A percentile compares a stretch with the other conserved stretches of the same genome.
Evolutionary conservation across 352 stramenopile species (phyloP).

Genomic region (Phytopythium ostracodes): DNA sequence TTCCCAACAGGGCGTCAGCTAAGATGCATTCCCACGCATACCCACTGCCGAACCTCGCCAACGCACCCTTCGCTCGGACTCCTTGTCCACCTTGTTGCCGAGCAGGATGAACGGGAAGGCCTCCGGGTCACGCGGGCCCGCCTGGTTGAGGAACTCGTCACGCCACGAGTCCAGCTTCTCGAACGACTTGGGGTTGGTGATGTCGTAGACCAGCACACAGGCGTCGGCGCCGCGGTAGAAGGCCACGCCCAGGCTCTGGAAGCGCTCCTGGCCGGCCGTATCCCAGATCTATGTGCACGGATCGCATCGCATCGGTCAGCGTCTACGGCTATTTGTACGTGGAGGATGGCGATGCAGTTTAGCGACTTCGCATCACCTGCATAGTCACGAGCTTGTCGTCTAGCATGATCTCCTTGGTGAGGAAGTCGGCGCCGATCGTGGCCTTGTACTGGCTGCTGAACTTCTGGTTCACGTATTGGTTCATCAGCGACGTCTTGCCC

Average conservation of each 20-base stretch:
- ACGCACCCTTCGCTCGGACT: slow-evolving; percentile 68
- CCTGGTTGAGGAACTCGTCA: slow-evolving; percentile 96
- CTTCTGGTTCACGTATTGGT: slow-evolving; percentile 98
- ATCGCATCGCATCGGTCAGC: background rate
- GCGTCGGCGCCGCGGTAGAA: slow-evolving; percentile 99
- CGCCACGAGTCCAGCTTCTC: slow-evolving; percentile 98
- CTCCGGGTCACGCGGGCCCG: slow-evolving; percentile 85
- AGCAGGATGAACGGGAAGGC: slow-evolving; percentile 98
- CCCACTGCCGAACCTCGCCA: background rate
- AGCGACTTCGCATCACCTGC: slow-evolving; percentile 44
- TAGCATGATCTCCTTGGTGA: slow-evolving; percentile 96
- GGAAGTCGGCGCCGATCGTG: slow-evolving; percentile 99
- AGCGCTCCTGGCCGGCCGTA: slow-evolving; percentile 98
- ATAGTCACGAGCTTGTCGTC: slow-evolving; percentile 96
- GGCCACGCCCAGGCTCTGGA: slow-evolving; percentile 96
- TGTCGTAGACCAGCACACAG: slow-evolving; percentile 98
- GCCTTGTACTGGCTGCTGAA: slow-evolving; percentile 99
- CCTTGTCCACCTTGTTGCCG: slow-evolving; percentile 98
- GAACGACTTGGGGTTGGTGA: slow-evolving; percentile 98
- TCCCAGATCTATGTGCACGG: slow-evolving; percentile 95
- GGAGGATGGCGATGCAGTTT: background rate
- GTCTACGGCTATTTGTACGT: background rate
- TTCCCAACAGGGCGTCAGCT: background rate
- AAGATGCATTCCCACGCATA: background rate
- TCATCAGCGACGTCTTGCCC: slow-evolving; percentile 99